phyloP scores from a whole-genome alignment of 495 filamentous ascomycete genomes.

The Annulohypoxylon stygium region DNA sequence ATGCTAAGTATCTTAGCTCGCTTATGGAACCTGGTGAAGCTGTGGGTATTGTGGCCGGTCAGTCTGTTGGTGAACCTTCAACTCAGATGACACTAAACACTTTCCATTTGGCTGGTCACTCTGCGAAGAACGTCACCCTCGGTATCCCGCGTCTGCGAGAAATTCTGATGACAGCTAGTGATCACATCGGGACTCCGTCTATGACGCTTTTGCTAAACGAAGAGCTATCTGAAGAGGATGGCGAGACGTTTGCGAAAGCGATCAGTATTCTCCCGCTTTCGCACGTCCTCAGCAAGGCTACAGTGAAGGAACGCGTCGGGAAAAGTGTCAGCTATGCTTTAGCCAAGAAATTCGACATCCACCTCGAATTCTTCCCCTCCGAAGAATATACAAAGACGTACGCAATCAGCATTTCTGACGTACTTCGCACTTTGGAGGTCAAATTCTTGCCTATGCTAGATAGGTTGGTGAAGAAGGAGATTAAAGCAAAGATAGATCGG shows the following conservation, averaged over 20 bases:
- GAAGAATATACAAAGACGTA: constrained; percentile 88
- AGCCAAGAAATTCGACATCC: constrained; percentile 87
- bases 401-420: constrained; percentile 81
- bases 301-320: constrained; percentile 81
- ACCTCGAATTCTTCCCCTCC: constrained; percentile 83
- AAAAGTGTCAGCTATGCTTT: constrained; percentile 71
- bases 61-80: constrained; percentile 96
- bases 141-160: constrained; percentile 97
- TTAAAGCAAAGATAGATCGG: constrained; percentile 80
- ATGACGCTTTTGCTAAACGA: constrained; percentile 88
- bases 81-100: constrained; percentile 99
- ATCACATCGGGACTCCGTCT: constrained; percentile 85
- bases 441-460: constrained; percentile 81
- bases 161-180: constrained; percentile 97
- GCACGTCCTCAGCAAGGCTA: constrained; percentile 86
- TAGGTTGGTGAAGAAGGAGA: constrained; percentile 74
- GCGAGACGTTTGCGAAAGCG: constrained; percentile 87
- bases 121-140: constrained; percentile 97
- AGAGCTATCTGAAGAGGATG: constrained; percentile 76
- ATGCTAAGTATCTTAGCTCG: constrained; percentile 92
- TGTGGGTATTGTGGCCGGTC: constrained; percentile 96
- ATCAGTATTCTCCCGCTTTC: constrained; percentile 90
- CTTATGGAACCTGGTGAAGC: constrained; percentile 96
- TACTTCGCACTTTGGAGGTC: constrained; percentile 80
- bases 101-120: constrained; percentile 99